Conservation (phyloP, 2,329 filamentous ascomycete genomes). For the Pseudocercospora pini-densiflorae region DNA sequence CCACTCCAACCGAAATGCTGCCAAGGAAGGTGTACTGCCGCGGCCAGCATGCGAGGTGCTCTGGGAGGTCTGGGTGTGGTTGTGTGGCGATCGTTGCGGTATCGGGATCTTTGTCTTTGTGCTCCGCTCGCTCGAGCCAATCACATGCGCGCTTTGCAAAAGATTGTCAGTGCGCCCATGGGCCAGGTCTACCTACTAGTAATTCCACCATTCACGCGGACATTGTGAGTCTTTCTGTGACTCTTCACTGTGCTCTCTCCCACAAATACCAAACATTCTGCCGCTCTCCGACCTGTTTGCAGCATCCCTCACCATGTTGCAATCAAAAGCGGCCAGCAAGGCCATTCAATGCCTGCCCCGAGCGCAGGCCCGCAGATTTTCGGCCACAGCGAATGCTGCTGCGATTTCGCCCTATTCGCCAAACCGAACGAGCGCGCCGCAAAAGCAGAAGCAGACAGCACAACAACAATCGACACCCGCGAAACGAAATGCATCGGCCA, state of each 20-base stretch:
- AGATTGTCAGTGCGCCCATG: background rate
- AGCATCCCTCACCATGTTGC: slow-evolving; percentile 38
- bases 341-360: slow-evolving; percentile 44
- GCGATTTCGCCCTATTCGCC: slow-evolving; percentile 55
- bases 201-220: background rate
- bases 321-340: slow-evolving; percentile 40
- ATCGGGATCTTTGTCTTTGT: background rate
- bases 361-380: slow-evolving; percentile 47
- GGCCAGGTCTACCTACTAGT: no score
- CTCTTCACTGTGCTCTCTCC: background rate
- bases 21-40: background rate
- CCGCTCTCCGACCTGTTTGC: slow-evolving; percentile 15
- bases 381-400: slow-evolving; percentile 44
- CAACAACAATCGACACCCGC: slow-evolving; percentile 23
- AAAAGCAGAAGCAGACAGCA: slow-evolving; percentile 10
- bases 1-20: background rate
- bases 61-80: background rate
- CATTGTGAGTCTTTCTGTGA: background rate
- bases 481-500: slow-evolving; percentile 44
- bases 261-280: background rate
- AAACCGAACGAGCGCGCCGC: slow-evolving; percentile 38
- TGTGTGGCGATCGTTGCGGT: background rate
- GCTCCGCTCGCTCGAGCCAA: background rate
- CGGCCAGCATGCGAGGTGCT: background rate
- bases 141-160: background rate